Evolutionary conservation across 2,329 filamentous ascomycete genomes (phyloP).

Genomic region (Colletotrichum lindemuthianum): DNA sequence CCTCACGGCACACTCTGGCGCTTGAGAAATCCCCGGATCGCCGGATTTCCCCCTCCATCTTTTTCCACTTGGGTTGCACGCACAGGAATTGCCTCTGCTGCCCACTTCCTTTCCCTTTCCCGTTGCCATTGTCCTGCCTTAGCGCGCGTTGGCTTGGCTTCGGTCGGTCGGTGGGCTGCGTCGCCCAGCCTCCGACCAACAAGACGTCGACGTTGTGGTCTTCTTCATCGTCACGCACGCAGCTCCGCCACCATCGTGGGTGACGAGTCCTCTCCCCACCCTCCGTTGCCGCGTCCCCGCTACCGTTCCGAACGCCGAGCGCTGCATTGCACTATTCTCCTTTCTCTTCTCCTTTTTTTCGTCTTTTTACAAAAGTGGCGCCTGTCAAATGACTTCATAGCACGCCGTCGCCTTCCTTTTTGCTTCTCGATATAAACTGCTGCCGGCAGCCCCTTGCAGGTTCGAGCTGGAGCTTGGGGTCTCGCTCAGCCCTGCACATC

Average conservation of each 20-base stretch:
- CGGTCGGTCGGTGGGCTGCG: conserved; percentile 15
- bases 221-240: conserved; percentile 21
- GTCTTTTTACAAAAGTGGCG: neutral
- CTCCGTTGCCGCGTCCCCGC: conserved; percentile 20
- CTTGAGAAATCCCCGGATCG: neutral
- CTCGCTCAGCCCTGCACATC: conserved; percentile 1
- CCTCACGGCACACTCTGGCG: neutral
- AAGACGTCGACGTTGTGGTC: neutral
- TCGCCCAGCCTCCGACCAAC: conserved; percentile 14
- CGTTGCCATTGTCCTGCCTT: neutral
- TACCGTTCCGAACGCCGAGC: conserved; percentile 16
- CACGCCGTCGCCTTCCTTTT: conserved; percentile 6
- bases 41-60: conserved; percentile 4
- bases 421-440: conserved; percentile 15
- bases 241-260: conserved; percentile 34
- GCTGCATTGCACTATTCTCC: conserved; percentile 1
- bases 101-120: conserved; percentile 19
- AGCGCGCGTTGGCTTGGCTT: neutral
- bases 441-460: conserved; percentile 12
- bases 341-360: neutral
- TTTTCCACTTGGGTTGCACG: neutral
- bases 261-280: conserved; percentile 35
- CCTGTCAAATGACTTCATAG: conserved; percentile 34
- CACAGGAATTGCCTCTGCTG: conserved; percentile 11
- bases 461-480: neutral